A percentile compares a stretch with the other conserved stretches of the same genome.
Conservation (phyloP, 495 filamentous ascomycete genomes). For the Hypoxylon intermedium region DNA sequence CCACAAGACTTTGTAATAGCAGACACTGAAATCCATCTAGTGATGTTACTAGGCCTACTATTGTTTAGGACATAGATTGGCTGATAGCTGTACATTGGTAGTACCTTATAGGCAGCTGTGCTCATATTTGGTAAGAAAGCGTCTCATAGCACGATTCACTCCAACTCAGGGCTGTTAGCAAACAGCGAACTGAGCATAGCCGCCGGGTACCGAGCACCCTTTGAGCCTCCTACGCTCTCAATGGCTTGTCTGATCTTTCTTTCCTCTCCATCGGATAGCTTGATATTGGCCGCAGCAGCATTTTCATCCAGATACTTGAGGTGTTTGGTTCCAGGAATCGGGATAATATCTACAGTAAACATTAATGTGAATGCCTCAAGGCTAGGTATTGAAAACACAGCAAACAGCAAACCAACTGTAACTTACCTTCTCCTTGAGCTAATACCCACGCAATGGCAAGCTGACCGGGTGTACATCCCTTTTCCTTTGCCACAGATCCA, state of each 20-base stretch:
- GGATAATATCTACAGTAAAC: neutral
- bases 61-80: too few species aligned
- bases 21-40: too few species aligned
- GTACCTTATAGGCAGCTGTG: too few species aligned
- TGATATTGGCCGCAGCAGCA: conserved; percentile 34
- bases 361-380: neutral
- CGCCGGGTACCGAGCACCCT: conserved; percentile 11
- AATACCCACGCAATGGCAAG: conserved; percentile 66
- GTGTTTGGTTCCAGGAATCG: conserved; percentile 35
- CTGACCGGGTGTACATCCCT: conserved; percentile 57
- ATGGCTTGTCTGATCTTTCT: conserved; percentile 32
- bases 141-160: too few species aligned
- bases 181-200: conserved; percentile 15
- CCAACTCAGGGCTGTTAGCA: conserved; percentile 20
- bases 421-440: conserved; percentile 61
- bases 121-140: too few species aligned
- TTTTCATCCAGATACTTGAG: conserved; percentile 48
- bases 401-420: neutral
- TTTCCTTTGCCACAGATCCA: conserved; percentile 52
- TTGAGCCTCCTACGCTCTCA: conserved; percentile 13
- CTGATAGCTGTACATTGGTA: too few species aligned
- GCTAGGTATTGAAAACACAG: neutral
- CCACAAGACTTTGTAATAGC: too few species aligned
- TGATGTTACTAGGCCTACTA: too few species aligned
- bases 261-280: conserved; percentile 41